Evolutionary conservation across 2,329 filamentous ascomycete species (phyloP).

Genomic region (Clonostachys rhizophaga): DNA sequence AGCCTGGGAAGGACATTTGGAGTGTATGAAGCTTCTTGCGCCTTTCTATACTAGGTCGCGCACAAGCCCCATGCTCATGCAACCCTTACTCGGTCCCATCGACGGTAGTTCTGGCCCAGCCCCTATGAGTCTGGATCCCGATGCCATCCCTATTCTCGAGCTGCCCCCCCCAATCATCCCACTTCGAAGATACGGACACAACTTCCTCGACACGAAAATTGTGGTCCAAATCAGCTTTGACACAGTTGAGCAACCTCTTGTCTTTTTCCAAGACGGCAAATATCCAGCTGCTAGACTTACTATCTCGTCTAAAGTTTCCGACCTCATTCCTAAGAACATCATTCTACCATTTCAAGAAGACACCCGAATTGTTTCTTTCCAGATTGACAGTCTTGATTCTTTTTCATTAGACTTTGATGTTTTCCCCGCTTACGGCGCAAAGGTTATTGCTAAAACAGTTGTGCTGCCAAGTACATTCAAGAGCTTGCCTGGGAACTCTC

Average conservation of each 20-base stretch:
- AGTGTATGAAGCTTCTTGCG: slow-evolving; percentile 86
- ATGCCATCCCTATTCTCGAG: slow-evolving; percentile 88
- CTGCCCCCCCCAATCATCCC: slow-evolving; percentile 95
- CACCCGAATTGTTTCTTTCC: slow-evolving; percentile 88
- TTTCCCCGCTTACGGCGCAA: slow-evolving; percentile 94
- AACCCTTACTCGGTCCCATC: slow-evolving; percentile 34
- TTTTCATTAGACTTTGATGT: slow-evolving; percentile 98
- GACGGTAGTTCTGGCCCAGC: slow-evolving; percentile 45
- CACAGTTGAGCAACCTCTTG: slow-evolving; percentile 67
- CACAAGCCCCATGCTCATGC: slow-evolving; percentile 37
- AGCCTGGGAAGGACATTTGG: slow-evolving; percentile 93
- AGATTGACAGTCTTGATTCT: slow-evolving; percentile 87
- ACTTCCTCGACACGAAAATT: slow-evolving; percentile 96
- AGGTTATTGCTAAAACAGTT: slow-evolving; percentile 94
- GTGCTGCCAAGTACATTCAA: slow-evolving; percentile 85
- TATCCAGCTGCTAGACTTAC: slow-evolving; percentile 93
- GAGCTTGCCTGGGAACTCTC: slow-evolving; percentile 66
- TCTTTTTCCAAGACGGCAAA: slow-evolving; percentile 97
- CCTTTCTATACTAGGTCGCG: slow-evolving; percentile 43
- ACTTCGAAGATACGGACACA: slow-evolving; percentile 90
- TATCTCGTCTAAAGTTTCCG: slow-evolving; percentile 93
- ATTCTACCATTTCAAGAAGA: slow-evolving; percentile 96
- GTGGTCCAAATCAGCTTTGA: slow-evolving; percentile 91
- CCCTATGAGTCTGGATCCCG: slow-evolving; percentile 68
- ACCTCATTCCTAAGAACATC: slow-evolving; percentile 93